Evolutionary conservation across 345 rosid species (phyloP), one percentile per base, ranked within the genome.

Genomic region (Jatropha curcas): DNA sequence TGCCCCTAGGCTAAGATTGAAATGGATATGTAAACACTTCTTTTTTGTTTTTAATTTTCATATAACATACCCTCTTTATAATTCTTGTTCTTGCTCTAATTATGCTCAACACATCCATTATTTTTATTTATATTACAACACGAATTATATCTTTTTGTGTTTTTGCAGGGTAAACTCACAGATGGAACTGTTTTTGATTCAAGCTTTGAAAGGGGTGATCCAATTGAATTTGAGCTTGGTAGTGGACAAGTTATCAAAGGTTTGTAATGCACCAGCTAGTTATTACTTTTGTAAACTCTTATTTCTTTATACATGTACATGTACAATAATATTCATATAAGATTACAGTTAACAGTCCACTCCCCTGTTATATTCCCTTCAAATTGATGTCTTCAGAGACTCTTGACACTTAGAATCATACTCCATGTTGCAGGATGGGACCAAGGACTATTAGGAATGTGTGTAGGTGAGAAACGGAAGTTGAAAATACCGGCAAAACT

Each of bases 151-250:
- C 4, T 55, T 34, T 17, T 37, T 51, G 33, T 48, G 9, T 51
- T 56, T 30, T 14, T 74, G 73, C 87, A 94, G 98, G 98, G 97
- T 70, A 87, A 85, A 74, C 93, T 94, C 74, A 89, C 97, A 5
- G 98, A 94, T 86, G 98, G 94, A 78, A 88, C 89, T 64, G 95
- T 92, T 53, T 94, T 94, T 50, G 98, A 94, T 84, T 94, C 98
- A 78, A 92, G 98, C 77, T 94, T 86, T 79, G 97, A 94, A 75
- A 94, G 98, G 78, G 97, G 89, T 69, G 97, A 94, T 82, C 98
- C 98, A 24, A 88, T 94, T 82, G 97, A 86, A 80, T 94, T 94
- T 78, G 94, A 89, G 89, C 92, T 94, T 74, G 98, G 98, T 45
- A 84, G 79, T 76, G 97, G 99, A 73, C 98, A 90, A 82, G 99